phyloP scores from a whole-genome alignment of 2,329 filamentous ascomycete genomes.

The Fusarium sp. region DNA sequence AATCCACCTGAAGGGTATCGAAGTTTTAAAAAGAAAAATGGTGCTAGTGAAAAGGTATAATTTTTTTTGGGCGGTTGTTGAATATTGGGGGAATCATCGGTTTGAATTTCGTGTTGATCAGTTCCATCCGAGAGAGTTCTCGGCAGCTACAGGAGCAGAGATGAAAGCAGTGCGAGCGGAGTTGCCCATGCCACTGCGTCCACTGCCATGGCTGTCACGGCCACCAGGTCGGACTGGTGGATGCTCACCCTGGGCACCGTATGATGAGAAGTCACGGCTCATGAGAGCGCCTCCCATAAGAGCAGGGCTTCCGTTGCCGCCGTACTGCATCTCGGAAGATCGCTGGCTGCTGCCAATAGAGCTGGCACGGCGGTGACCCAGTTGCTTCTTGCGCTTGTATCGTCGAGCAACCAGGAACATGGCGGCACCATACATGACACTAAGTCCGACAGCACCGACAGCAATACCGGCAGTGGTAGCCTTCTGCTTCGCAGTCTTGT shows the following conservation, averaged over 20 bases:
- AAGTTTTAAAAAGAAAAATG: slow-evolving; percentile 47
- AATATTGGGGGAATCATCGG: slow-evolving; percentile 25
- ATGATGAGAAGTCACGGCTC: slow-evolving; percentile 67
- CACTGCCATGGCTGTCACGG: slow-evolving; percentile 74
- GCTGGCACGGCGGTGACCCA: slow-evolving; percentile 80
- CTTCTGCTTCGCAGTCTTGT: slow-evolving; percentile 68
- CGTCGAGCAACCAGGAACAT: slow-evolving; percentile 94
- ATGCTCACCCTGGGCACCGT: slow-evolving; percentile 57
- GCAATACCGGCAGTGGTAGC: slow-evolving; percentile 77
- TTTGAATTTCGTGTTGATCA: slow-evolving; percentile 54
- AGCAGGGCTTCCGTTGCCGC: slow-evolving; percentile 63
- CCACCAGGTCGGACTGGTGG: slow-evolving; percentile 49
- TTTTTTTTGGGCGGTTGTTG: slow-evolving; percentile 26
- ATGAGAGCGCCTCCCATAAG: slow-evolving; percentile 78
- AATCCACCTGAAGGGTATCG: slow-evolving; percentile 52
- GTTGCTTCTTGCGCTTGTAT: slow-evolving; percentile 86
- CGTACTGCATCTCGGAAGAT: slow-evolving; percentile 66
- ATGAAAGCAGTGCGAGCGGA: slow-evolving; percentile 74
- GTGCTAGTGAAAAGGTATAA: slow-evolving; percentile 38
- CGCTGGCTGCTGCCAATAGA: slow-evolving; percentile 69
- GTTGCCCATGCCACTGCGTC: slow-evolving; percentile 64
- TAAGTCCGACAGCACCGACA: slow-evolving; percentile 80
- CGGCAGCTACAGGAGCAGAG: slow-evolving; percentile 88
- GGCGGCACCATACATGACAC: slow-evolving; percentile 88
- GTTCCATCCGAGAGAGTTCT: slow-evolving; percentile 97